Percentiles rank a stretch among this genome's conserved stretches.
Evolutionary conservation across 768 basidiomycete genomes (phyloP).

Genomic region (Tylopilus rubrobrunneus): DNA sequence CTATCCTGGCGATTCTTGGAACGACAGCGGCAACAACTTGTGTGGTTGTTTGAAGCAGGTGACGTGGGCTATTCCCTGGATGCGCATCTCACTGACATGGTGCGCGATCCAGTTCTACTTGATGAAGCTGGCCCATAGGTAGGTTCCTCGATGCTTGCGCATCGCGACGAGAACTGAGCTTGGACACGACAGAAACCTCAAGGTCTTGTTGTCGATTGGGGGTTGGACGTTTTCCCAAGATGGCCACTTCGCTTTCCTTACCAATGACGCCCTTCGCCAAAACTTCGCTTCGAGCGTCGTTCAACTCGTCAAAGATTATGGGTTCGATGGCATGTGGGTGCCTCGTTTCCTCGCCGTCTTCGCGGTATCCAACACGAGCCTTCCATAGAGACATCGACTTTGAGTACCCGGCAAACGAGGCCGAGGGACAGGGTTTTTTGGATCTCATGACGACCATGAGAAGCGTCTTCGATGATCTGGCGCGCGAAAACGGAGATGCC

Average conservation of each 20-base stretch:
- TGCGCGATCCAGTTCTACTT: slow-evolving; percentile 36
- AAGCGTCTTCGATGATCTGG: slow-evolving; percentile 56
- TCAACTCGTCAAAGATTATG: slow-evolving; percentile 65
- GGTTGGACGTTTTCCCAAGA: slow-evolving; percentile 71
- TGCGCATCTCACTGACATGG: background rate
- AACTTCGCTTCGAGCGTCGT: slow-evolving; percentile 63
- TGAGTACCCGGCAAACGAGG: slow-evolving; percentile 63
- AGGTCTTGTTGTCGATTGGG: slow-evolving; percentile 50
- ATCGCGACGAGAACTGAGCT: background rate
- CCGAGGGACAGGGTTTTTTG: slow-evolving; percentile 64
- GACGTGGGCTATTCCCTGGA: slow-evolving; percentile 12
- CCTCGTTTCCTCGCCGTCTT: no score
- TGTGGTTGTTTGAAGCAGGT: slow-evolving; percentile 82
- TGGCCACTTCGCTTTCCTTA: slow-evolving; percentile 66
- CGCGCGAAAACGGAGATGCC: slow-evolving; percentile 54
- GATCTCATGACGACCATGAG: slow-evolving; percentile 61
- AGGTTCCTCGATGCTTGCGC: background rate
- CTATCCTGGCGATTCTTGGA: slow-evolving; percentile 69
- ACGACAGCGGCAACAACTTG: slow-evolving; percentile 69
- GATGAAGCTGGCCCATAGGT: slow-evolving; percentile 56
- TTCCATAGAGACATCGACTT: slow-evolving; percentile 65
- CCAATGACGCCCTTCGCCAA: slow-evolving; percentile 43
- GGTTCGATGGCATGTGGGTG: slow-evolving; percentile 72
- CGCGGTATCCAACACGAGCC: background rate
- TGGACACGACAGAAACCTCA: slow-evolving; percentile 36